phyloP scores from a whole-genome alignment of 306 rosid genomes.

The Sicyos baderoa region DNA sequence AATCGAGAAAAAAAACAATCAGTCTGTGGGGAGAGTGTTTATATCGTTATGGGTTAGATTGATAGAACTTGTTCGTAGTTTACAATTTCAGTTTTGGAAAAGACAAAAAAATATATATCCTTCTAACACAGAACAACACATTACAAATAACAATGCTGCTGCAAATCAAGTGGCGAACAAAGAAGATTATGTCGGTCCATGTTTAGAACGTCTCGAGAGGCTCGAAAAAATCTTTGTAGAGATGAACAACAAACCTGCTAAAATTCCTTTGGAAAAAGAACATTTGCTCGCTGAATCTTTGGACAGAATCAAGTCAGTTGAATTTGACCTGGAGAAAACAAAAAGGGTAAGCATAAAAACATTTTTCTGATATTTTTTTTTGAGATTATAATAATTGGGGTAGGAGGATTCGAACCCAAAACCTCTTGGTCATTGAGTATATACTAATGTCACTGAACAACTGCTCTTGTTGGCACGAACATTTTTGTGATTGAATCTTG shows the following conservation, averaged over 20 bases:
- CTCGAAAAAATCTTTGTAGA: conserved; percentile 58
- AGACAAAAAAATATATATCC: conserved; percentile 54
- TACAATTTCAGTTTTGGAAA: conserved; percentile 56
- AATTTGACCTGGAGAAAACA: conserved; percentile 81
- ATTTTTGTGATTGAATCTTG: conserved; percentile 8
- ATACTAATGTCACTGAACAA: too few species aligned
- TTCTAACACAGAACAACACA: conserved; percentile 34
- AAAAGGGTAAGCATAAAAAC: conserved; percentile 51
- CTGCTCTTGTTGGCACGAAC: neutral
- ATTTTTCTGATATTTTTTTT: neutral
- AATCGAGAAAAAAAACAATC: conserved; percentile 38
- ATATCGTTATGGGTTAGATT: conserved; percentile 49
- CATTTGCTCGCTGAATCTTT: conserved; percentile 69
- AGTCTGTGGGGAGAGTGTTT: conserved; percentile 33
- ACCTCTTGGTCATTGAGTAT: too few species aligned
- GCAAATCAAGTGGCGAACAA: conserved; percentile 41
- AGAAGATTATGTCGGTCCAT: conserved; percentile 53
- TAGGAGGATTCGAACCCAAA: too few species aligned
- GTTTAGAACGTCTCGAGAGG: conserved; percentile 65
- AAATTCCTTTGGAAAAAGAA: conserved; percentile 80
- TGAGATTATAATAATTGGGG: too few species aligned
- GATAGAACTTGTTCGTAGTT: conserved; percentile 32
- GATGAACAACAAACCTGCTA: conserved; percentile 58
- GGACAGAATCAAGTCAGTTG: conserved; percentile 82
- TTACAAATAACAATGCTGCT: conserved; percentile 30